These are phyloP conservation scores for Dentipellis fragilis DNA, from an alignment of 768 basidiomycete genomes.

Conservation along the genomic window DNA sequence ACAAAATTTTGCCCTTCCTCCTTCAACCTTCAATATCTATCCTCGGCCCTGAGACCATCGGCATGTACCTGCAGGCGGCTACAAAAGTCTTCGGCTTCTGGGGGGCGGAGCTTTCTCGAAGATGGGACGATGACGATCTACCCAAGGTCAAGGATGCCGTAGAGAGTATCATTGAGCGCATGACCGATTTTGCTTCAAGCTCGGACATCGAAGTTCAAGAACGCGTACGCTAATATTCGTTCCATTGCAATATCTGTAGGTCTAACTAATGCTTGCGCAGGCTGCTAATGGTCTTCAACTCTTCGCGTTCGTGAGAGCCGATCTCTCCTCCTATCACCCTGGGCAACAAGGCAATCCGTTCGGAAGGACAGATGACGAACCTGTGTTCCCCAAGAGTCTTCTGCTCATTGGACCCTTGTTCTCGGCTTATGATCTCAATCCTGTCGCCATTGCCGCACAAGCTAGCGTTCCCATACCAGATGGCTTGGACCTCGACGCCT, in stretches of 20 bases:
- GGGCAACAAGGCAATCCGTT: conserved; percentile 26
- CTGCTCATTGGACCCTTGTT: conserved; percentile 80
- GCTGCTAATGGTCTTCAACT: conserved; percentile 75
- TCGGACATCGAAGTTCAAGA: conserved; percentile 87
- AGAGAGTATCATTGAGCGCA: conserved; percentile 46
- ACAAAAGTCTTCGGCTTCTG: conserved; percentile 84
- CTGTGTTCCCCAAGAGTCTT: conserved; percentile 79
- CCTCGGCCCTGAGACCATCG: conserved; percentile 54
- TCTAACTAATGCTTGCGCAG: conserved; percentile 27
- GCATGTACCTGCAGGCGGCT: conserved; percentile 74
- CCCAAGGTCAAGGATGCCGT: conserved; percentile 56
- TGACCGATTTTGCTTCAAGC: conserved; percentile 48
- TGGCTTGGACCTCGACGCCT: conserved; percentile 75
- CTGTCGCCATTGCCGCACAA: conserved; percentile 76
- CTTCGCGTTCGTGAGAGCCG: conserved; percentile 66
- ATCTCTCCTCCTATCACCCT: conserved; percentile 48
- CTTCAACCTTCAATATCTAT: conserved; percentile 47
- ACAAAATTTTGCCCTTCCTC: conserved; percentile 62
- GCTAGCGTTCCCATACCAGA: conserved; percentile 73
- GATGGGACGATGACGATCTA: conserved; percentile 70
- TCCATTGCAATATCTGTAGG: neutral
- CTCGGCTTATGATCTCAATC: conserved; percentile 69
- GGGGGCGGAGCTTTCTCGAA: conserved; percentile 62
- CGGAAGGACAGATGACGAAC: conserved; percentile 24
- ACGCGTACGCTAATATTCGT: conserved; percentile 43